A percentile compares a stretch with the other conserved stretches of the same genome.
Evolutionary conservation across 768 basidiomycete species (phyloP).

Genomic region (Phlebiopsis gigantea): DNA sequence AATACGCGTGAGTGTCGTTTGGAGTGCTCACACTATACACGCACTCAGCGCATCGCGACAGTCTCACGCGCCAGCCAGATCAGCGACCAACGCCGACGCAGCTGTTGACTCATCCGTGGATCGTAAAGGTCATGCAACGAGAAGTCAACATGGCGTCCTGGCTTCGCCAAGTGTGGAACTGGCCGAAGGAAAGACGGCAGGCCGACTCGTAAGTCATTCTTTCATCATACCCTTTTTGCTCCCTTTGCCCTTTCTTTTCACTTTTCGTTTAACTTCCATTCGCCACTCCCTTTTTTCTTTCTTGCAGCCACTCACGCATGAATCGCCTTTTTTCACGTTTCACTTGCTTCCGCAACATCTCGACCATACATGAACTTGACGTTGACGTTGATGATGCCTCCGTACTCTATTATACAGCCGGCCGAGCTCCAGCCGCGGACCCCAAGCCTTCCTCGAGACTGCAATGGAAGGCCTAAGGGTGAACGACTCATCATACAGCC

Average conservation of each 20-base stretch:
- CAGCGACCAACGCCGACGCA: slow-evolving; percentile 77
- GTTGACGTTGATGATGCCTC: background rate
- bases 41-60: slow-evolving; percentile 26
- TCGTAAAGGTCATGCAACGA: slow-evolving; percentile 66
- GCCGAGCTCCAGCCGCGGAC: slow-evolving; percentile 27
- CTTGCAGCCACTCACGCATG: background rate
- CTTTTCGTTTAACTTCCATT: background rate
- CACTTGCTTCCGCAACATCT: slow-evolving; percentile 1
- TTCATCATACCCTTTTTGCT: background rate
- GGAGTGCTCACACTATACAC: background rate
- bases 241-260: background rate
- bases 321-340: slow-evolving; percentile 4
- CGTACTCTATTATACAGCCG: slow-evolving; percentile 2
- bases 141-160: slow-evolving; percentile 88
- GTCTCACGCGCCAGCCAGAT: slow-evolving; percentile 63
- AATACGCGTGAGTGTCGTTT: slow-evolving; percentile 57
- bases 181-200: slow-evolving; percentile 43
- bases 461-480: slow-evolving; percentile 22
- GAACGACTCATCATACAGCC: slow-evolving; percentile 10
- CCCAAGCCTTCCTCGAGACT: slow-evolving; percentile 19
- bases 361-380: background rate
- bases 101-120: slow-evolving; percentile 83
- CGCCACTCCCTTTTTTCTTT: slow-evolving; percentile 1
- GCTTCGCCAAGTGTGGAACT: slow-evolving; percentile 82
- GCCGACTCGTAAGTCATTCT: slow-evolving; percentile 23